These are phyloP conservation scores for Fusarium begoniae DNA, from an alignment of 2,329 filamentous ascomycete genomes.

Conservation along the genomic window DNA sequence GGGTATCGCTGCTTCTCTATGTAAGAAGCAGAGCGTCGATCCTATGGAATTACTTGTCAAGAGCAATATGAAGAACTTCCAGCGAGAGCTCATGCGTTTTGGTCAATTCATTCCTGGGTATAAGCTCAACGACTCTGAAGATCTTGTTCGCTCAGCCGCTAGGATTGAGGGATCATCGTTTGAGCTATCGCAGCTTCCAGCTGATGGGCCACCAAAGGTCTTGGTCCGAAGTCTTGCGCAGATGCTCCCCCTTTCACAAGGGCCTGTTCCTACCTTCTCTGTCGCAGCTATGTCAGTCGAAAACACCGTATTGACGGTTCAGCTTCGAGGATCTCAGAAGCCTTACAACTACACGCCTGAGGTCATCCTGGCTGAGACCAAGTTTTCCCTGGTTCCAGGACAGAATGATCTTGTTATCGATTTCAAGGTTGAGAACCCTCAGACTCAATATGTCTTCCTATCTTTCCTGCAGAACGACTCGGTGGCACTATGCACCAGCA, in stretches of 20 bases:
- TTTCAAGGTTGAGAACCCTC: neutral
- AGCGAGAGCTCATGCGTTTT: slow-evolving; percentile 12
- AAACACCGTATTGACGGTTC: neutral
- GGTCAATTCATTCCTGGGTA: slow-evolving; percentile 15
- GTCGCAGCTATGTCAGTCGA: slow-evolving; percentile 5
- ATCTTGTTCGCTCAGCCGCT: slow-evolving; percentile 1
- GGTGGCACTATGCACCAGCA: slow-evolving; percentile 5
- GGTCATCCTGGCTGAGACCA: neutral
- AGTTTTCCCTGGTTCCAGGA: neutral
- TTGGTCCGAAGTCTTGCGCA: slow-evolving; percentile 14
- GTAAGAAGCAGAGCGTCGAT: neutral
- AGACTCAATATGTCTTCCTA: slow-evolving; percentile 13
- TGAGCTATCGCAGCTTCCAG: neutral
- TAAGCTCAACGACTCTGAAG: slow-evolving; percentile 1
- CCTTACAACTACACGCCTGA: slow-evolving; percentile 13
- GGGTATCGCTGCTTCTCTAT: slow-evolving; percentile 2
- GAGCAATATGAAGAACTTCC: neutral
- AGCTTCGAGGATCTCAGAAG: neutral
- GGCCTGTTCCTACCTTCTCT: neutral
- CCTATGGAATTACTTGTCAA: neutral
- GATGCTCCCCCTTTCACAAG: neutral
- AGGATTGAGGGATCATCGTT: neutral
- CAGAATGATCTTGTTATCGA: slow-evolving; percentile 1
- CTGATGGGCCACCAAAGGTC: neutral
- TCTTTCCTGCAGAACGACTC: slow-evolving; percentile 6